phyloP scores from a whole-genome alignment of 768 basidiomycete species.

The Tephrocybe sp. region DNA sequence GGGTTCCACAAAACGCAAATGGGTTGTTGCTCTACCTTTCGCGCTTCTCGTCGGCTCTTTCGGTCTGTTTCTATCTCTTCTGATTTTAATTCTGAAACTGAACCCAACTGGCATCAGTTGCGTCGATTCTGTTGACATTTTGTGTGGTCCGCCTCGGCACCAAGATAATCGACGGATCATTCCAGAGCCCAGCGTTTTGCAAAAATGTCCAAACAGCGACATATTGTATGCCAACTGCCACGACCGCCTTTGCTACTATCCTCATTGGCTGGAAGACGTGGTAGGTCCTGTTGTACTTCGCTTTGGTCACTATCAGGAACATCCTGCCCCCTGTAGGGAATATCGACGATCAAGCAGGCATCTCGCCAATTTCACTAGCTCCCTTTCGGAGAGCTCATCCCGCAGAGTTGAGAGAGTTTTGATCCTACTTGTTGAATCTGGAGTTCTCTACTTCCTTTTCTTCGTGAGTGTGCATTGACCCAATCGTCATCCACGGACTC shows the following conservation, averaged over 20 bases:
- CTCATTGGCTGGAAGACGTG: constrained; percentile 7
- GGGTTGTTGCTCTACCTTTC: not conserved
- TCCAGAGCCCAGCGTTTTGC: constrained; percentile 9
- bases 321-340: not conserved
- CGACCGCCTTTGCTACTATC: constrained; percentile 9
- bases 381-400: not conserved
- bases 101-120: not conserved
- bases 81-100: too few relatives aligned
- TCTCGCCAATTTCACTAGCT: not conserved
- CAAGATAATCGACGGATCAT: constrained; percentile 9
- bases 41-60: constrained; percentile 1
- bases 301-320: not conserved
- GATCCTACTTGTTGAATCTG: constrained; percentile 8
- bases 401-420: constrained; percentile 1
- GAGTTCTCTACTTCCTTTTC: constrained; percentile 11
- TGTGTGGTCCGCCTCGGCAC: constrained; percentile 9
- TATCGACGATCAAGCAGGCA: not conserved
- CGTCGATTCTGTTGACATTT: constrained; percentile 5
- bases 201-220: constrained; percentile 8
- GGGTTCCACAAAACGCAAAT: not conserved
- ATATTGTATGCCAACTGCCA: constrained; percentile 3
- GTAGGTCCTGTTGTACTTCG: not conserved
- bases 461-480: constrained; percentile 3
- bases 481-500: not conserved
- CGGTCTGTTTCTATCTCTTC: not conserved